These are phyloP conservation scores for Ophiostoma fasciatum DNA, from an alignment of 2,329 filamentous ascomycete species.

Conservation along the genomic window DNA sequence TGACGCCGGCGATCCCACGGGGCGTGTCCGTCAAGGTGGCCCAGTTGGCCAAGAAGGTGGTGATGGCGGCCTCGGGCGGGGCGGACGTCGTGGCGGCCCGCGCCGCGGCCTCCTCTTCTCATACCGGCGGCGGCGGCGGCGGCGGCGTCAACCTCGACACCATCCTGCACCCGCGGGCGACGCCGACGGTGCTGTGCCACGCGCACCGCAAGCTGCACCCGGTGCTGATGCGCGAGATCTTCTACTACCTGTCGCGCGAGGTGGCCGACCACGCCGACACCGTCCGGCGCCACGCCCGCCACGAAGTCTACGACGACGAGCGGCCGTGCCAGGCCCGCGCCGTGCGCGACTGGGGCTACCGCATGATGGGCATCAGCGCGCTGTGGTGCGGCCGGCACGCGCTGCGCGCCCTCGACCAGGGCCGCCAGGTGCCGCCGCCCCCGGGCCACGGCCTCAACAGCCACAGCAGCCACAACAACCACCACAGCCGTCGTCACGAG, in stretches of 20 bases:
- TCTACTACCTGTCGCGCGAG: slow-evolving; percentile 20
- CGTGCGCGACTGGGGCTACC: slow-evolving; percentile 11
- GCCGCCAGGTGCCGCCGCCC: not conserved
- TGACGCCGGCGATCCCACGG: slow-evolving; percentile 11
- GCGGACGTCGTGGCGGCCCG: slow-evolving; percentile 4
- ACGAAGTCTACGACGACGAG: not conserved
- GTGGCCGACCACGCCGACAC: slow-evolving; percentile 9
- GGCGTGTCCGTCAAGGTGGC: slow-evolving; percentile 20
- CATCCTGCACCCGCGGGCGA: not conserved
- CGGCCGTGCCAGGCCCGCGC: not conserved
- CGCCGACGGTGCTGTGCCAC: slow-evolving; percentile 12
- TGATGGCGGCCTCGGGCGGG: slow-evolving; percentile 4
- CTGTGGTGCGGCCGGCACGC: slow-evolving; percentile 9
- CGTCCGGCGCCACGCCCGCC: slow-evolving; percentile 7
- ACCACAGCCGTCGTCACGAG: not conserved
- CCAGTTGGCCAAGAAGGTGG: slow-evolving; percentile 12
- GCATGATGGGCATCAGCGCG: slow-evolving; percentile 10
- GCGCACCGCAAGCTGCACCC: slow-evolving; percentile 13
- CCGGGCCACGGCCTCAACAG: not conserved
- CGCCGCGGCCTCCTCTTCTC: slow-evolving; percentile 6
- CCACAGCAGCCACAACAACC: not conserved
- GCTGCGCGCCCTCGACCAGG: slow-evolving; percentile 6
- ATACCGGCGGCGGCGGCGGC: too few relatives aligned
- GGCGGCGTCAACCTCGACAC: slow-evolving; percentile 4
- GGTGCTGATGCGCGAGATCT: slow-evolving; percentile 11